Conservation (phyloP, 768 basidiomycete genomes). For the Boletus coccyginus region DNA sequence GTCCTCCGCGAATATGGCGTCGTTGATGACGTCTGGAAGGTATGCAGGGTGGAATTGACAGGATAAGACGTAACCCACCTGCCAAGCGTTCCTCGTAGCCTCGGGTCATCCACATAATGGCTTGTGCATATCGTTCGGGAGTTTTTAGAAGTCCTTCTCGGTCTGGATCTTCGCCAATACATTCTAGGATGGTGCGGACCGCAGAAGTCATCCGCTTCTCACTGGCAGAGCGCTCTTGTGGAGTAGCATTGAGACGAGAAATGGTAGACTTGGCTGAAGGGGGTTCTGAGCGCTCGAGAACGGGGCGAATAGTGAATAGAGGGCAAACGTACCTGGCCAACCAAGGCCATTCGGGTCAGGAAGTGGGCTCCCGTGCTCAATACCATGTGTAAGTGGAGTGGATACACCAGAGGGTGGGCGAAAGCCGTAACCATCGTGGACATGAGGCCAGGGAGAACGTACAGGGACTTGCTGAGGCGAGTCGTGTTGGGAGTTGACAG, state of each 20-base stretch:
- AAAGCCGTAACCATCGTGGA: conserved; percentile 82
- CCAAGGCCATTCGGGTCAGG: conserved; percentile 74
- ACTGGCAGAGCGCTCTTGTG: conserved; percentile 65
- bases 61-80: conserved; percentile 46
- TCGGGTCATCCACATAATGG: conserved; percentile 98
- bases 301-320: conserved; percentile 1
- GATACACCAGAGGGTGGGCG: conserved; percentile 63
- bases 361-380: conserved; percentile 33
- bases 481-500: conserved; percentile 6
- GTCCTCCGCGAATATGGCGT: conserved; percentile 97
- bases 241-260: conserved; percentile 76
- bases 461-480: conserved; percentile 14
- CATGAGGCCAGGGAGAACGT: conserved; percentile 33
- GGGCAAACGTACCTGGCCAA: conserved; percentile 71
- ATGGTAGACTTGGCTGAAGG: conserved; percentile 82
- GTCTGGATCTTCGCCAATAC: conserved; percentile 97
- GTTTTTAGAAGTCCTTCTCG: conserved; percentile 90
- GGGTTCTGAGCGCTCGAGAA: conserved; percentile 13
- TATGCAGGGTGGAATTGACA: conserved; percentile 10
- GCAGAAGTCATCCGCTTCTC: conserved; percentile 79
- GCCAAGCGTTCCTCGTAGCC: conserved; percentile 95
- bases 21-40: conserved; percentile 88
- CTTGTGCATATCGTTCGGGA: conserved; percentile 94
- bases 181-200: conserved; percentile 89
- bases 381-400: conserved; percentile 48